A percentile compares a stretch with the other conserved stretches of the same genome.
phyloP scores from a whole-genome alignment of 2,329 filamentous ascomycete species.

The Trichoderma sp. region DNA sequence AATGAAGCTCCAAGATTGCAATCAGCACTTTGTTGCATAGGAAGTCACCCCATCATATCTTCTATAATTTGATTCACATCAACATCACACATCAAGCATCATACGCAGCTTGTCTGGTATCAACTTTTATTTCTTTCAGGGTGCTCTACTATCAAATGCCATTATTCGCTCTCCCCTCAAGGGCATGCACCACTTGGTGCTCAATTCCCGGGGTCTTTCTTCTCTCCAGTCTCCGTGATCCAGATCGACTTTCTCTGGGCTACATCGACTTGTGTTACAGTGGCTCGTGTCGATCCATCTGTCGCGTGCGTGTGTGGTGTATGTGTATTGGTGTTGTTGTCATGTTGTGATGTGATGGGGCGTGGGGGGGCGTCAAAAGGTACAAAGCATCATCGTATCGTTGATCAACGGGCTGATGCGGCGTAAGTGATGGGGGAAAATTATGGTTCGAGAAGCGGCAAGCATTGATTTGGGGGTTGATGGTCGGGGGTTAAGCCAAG shows the following conservation, averaged over 20 bases:
- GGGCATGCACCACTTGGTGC: slow-evolving; percentile 20
- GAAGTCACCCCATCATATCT: too few relatives aligned
- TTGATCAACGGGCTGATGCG: slow-evolving; percentile 7
- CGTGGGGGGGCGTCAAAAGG: not conserved
- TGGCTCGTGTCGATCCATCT: slow-evolving; percentile 4
- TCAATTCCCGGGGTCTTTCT: not conserved
- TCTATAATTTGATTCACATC: too few relatives aligned
- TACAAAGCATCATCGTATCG: slow-evolving; percentile 3
- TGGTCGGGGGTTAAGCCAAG: not conserved
- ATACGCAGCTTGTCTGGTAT: not conserved
- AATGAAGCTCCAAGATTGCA: too few relatives aligned
- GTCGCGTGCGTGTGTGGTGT: not conserved
- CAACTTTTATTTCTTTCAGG: slow-evolving; percentile 14
- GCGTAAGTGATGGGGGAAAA: not conserved
- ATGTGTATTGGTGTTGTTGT: not conserved
- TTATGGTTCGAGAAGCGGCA: slow-evolving; percentile 15
- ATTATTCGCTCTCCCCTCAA: slow-evolving; percentile 13
- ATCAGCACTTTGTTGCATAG: too few relatives aligned
- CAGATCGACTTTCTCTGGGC: slow-evolving; percentile 8
- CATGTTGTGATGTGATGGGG: slow-evolving; percentile 7
- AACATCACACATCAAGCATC: not conserved
- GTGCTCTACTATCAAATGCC: slow-evolving; percentile 11
- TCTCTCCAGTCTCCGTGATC: slow-evolving; percentile 19
- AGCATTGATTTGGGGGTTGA: slow-evolving; percentile 10
- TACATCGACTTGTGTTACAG: slow-evolving; percentile 7